Evolutionary conservation across 2,329 filamentous ascomycete genomes (phyloP).

Genomic region (Xylaria sp.): DNA sequence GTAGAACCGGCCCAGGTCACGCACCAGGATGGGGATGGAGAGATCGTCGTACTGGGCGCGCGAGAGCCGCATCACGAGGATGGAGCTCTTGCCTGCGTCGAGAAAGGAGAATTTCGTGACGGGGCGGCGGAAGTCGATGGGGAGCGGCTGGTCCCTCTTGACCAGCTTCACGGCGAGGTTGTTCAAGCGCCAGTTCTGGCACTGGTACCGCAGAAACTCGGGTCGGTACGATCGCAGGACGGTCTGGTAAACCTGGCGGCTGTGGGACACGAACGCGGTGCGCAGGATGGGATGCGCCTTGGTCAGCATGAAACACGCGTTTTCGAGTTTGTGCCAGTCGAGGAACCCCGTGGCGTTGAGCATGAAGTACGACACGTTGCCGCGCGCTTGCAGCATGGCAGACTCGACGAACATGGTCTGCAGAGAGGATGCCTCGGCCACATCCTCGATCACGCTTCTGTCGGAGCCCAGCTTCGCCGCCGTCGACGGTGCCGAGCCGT

Average conservation of each 20-base stretch:
- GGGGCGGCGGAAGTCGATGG: constrained; percentile 56
- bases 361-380: constrained; percentile 60
- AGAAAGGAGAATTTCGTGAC: constrained; percentile 63
- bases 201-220: constrained; percentile 58
- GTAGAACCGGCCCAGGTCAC: constrained; percentile 62
- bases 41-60: constrained; percentile 62
- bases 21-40: constrained; percentile 59
- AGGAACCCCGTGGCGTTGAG: constrained; percentile 61
- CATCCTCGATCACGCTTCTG: constrained; percentile 58
- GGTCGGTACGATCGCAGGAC: constrained; percentile 57
- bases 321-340: constrained; percentile 57
- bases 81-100: constrained; percentile 60
- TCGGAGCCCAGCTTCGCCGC: constrained; percentile 58
- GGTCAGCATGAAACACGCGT: constrained; percentile 58
- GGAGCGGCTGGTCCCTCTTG: constrained; percentile 55
- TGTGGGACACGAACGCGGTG: constrained; percentile 63
- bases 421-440: constrained; percentile 60
- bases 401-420: constrained; percentile 63
- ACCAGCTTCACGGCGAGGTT: constrained; percentile 56
- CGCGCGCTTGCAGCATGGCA: constrained; percentile 57
- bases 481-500: constrained; percentile 55
- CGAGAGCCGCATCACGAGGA: constrained; percentile 60
- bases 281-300: constrained; percentile 63
- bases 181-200: constrained; percentile 55
- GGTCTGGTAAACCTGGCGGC: constrained; percentile 61